These are phyloP conservation scores for Cryptosporidium canis DNA, from an alignment of 169 alveolate species.

Conservation along the genomic window DNA sequence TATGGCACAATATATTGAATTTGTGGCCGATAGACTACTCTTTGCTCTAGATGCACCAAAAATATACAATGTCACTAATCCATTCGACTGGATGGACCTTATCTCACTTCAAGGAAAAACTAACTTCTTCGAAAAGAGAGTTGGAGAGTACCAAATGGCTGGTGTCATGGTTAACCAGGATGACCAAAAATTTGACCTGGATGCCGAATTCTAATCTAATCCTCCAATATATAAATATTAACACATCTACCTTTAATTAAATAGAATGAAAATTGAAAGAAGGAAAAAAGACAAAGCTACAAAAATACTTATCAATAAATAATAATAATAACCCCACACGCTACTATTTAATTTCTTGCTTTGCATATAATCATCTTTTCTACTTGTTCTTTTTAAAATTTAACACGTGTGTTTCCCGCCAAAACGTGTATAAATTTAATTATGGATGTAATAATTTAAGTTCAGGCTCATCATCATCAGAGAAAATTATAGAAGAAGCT, in stretches of 20 bases:
- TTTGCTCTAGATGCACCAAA: conserved; percentile 92
- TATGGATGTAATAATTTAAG: conserved; percentile 42
- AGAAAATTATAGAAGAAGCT: conserved; percentile 38
- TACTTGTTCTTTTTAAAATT: too few relatives aligned
- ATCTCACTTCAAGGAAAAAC: conserved; percentile 98
- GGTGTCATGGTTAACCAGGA: conserved; percentile 91
- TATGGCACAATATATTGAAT: conserved; percentile 96
- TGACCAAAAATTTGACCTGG: conserved; percentile 79
- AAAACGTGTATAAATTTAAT: neutral
- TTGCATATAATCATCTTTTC: too few relatives aligned
- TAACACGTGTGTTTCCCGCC: too few relatives aligned
- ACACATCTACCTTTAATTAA: neutral
- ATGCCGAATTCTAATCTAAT: conserved; percentile 78
- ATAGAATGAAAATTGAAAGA: neutral
- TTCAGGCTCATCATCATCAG: conserved; percentile 65
- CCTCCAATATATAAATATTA: neutral
- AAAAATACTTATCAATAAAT: neutral
- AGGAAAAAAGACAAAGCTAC: neutral
- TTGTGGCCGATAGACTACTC: conserved; percentile 97
- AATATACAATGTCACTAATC: conserved; percentile 91
- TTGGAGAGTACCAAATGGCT: conserved; percentile 97
- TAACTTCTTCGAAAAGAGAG: conserved; percentile 98
- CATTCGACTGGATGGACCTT: conserved; percentile 99
- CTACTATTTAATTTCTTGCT: neutral
- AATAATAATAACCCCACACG: too few relatives aligned